Evolutionary conservation across 768 basidiomycete genomes (phyloP).

Genomic region (Panus rudis): DNA sequence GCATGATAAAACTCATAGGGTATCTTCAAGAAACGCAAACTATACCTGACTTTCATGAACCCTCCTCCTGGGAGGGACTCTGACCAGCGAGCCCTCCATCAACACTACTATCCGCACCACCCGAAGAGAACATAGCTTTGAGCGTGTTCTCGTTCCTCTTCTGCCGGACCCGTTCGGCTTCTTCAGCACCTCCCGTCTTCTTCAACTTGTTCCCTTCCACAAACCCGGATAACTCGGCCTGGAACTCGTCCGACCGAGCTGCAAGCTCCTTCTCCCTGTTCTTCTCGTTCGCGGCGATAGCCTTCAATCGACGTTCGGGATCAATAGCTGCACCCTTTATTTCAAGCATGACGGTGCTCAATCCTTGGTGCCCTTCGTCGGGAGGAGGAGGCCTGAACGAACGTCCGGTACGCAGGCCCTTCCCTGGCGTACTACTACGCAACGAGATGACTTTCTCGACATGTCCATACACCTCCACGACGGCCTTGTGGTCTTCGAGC

Average conservation of each 20-base stretch:
- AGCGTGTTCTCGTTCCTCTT: slow-evolving; percentile 77
- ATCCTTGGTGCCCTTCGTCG: slow-evolving; percentile 61
- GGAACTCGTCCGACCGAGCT: slow-evolving; percentile 71
- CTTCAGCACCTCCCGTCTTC: slow-evolving; percentile 94
- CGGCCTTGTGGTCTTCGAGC: slow-evolving; percentile 88
- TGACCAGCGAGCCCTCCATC: no score
- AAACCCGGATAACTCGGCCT: slow-evolving; percentile 79
- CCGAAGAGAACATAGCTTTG: slow-evolving; percentile 93
- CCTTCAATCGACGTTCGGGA: slow-evolving; percentile 79
- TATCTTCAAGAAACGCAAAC: no score
- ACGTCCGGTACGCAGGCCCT: slow-evolving; percentile 19
- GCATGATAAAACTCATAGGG: no score
- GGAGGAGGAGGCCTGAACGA: slow-evolving; percentile 51
- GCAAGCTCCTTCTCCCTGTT: slow-evolving; percentile 71
- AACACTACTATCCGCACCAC: no score
- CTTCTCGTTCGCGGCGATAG: slow-evolving; percentile 86
- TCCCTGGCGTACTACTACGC: slow-evolving; percentile 40
- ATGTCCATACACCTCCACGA: slow-evolving; percentile 78
- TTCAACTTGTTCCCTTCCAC: slow-evolving; percentile 83
- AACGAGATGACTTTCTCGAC: slow-evolving; percentile 84
- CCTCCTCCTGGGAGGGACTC: no score
- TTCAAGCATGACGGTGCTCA: slow-evolving; percentile 83
- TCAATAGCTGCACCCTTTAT: slow-evolving; percentile 79
- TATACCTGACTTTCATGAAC: no score
- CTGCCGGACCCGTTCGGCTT: slow-evolving; percentile 82